Evolutionary conservation across 768 basidiomycete species (phyloP), one percentile per base, ranked within the genome.

Genomic region (Pisolithus sp.): DNA sequence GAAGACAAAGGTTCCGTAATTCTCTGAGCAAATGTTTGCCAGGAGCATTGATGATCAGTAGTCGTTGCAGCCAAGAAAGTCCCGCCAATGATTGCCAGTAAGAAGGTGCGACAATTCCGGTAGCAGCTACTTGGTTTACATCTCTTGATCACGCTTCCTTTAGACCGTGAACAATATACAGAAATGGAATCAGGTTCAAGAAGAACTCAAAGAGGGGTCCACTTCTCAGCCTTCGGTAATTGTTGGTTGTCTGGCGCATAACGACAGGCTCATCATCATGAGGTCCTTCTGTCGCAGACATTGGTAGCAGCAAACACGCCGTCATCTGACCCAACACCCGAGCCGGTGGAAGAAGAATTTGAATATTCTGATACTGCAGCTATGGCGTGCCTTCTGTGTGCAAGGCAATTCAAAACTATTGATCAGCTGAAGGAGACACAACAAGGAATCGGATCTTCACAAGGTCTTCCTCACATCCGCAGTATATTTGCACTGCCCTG

Each of bases 161-260:
- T 64, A 96, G 91, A 89, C 84, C 42, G 88, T 80, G 46, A 88
- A 80, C 66, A 93, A 93, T 61, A 97, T 99, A 64, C 85, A 79
- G 61, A 97, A 98, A 66, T 99, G 95, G 96, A 98, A 94, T 65
- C 86, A 86, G 72, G 90, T 94, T 9, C 91, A 95, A 69, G 86
- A 86, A 69, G 94, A 93, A 61, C 76, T 96, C 46, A 80, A 78
- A 34, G 75, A 80, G 53, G 68, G 73, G 40, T 51, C 71, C 30
- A 63, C 61, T 52, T 54, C 62, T 48, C 56, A 52, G 37, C 53
- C 60, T 53, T 42, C 62, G 46, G 62, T 52, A 38, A n/a, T 15
- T 28, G 34, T 34, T 34, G 12, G 12, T 15, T 31, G 13, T 46
- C 30, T 20, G 2, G 28, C n/a, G 20, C 20, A 15, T 7, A 34